Conservation (phyloP, 441 rosid species). For the Lepidium campestre region DNA sequence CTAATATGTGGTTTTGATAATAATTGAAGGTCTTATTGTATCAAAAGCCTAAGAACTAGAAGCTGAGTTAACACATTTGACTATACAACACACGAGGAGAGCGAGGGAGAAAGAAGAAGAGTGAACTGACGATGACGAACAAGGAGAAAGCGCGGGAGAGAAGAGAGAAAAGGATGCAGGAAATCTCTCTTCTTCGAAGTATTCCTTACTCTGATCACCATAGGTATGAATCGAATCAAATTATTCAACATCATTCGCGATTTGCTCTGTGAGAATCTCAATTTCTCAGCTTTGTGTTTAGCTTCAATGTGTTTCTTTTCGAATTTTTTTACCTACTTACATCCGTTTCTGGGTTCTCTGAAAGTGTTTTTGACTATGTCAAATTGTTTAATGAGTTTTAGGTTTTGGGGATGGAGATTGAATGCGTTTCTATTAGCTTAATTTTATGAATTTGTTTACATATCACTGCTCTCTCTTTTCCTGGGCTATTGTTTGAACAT, state of each 20-base stretch:
- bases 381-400: not conserved
- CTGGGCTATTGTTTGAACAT: not conserved
- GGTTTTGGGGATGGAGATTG: not conserved
- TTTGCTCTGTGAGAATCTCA: not conserved
- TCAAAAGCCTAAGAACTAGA: not conserved
- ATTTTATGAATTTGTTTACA: not conserved
- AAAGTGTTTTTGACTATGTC: not conserved
- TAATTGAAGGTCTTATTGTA: not conserved
- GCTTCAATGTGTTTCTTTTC: not conserved
- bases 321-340: not conserved
- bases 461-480: no score
- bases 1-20: not conserved
- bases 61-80: not conserved
- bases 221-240: conserved; percentile 34
- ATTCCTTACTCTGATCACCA: conserved; percentile 88
- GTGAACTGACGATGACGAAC: conserved; percentile 34
- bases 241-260: not conserved
- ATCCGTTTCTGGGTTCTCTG: not conserved
- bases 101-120: conserved; percentile 3
- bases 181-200: conserved; percentile 80
- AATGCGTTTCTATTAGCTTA: not conserved
- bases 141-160: conserved; percentile 68
- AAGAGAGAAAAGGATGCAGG: conserved; percentile 71
- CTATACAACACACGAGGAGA: not conserved
- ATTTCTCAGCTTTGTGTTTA: not conserved